Conservation (phyloP, 2,329 filamentous ascomycete species). For the Rutstroemia sp. region DNA sequence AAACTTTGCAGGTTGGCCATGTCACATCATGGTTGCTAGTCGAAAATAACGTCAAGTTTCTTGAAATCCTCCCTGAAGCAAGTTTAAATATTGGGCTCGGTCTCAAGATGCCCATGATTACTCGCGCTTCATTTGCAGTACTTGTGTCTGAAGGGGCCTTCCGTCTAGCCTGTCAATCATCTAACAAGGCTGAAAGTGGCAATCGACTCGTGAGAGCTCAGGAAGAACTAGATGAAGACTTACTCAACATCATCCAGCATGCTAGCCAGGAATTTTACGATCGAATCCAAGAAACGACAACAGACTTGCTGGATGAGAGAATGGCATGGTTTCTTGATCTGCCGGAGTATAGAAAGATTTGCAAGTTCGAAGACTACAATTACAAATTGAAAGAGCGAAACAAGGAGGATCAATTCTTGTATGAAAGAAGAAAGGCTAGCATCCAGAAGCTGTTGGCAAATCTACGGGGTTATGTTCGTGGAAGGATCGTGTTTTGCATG, state of each 20-base stretch:
- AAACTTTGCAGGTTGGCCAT: constrained; percentile 31
- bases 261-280: constrained; percentile 46
- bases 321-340: constrained; percentile 34
- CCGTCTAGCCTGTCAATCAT: constrained; percentile 10
- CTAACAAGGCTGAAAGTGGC: neutral
- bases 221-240: constrained; percentile 45
- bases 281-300: constrained; percentile 34
- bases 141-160: constrained; percentile 57
- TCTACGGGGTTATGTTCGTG: constrained; percentile 8
- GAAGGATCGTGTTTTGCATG: neutral
- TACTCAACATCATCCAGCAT: constrained; percentile 50
- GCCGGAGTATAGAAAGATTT: constrained; percentile 27
- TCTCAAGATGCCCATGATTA: constrained; percentile 37
- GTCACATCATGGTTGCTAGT: constrained; percentile 53
- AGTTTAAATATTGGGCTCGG: constrained; percentile 48
- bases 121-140: constrained; percentile 46
- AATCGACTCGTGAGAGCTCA: constrained; percentile 37
- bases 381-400: neutral
- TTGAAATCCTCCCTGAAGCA: constrained; percentile 57
- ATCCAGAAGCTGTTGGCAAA: neutral
- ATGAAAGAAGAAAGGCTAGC: constrained; percentile 1
- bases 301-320: constrained; percentile 28
- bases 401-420: neutral
- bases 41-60: constrained; percentile 46
- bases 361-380: constrained; percentile 14